Evolutionary conservation across 1,284 basidiomycete species (phyloP).

Genomic region (Puccinia hordei): DNA sequence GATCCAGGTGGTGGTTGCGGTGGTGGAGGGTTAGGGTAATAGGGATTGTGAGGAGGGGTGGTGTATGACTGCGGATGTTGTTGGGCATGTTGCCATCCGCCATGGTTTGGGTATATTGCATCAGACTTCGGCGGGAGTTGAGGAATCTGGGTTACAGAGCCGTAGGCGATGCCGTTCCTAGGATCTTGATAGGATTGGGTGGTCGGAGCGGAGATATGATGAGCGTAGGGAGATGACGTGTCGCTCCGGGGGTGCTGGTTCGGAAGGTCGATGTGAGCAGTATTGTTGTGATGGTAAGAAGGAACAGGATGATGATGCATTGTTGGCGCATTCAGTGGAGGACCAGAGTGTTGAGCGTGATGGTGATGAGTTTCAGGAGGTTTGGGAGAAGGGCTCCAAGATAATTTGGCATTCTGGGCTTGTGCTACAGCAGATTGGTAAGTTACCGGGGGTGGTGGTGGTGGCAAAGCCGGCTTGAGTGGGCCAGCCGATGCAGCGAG

Average conservation of each 20-base stretch:
- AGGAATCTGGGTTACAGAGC: not conserved
- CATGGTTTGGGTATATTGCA: not conserved
- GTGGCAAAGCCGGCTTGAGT: conserved; percentile 51
- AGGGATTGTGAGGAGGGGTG: not conserved
- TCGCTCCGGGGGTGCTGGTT: conserved; percentile 2
- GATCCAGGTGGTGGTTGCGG: not conserved
- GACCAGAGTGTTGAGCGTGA: conserved; percentile 16
- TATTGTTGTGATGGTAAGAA: conserved; percentile 8
- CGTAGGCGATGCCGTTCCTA: not conserved
- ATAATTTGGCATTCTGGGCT: conserved; percentile 46
- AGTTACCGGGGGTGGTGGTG: conserved; percentile 52
- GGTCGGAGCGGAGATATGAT: not conserved
- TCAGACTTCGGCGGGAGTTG: not conserved
- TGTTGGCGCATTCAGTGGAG: conserved; percentile 5
- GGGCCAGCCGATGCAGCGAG: conserved; percentile 1
- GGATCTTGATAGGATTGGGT: not conserved
- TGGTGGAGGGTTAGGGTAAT: not conserved
- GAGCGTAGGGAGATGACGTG: not conserved
- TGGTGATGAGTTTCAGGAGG: conserved; percentile 55
- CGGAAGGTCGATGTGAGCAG: conserved; percentile 3
- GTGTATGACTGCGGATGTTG: not conserved
- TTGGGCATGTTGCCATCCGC: conserved; percentile 1
- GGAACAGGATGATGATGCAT: not conserved
- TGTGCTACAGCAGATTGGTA: conserved; percentile 50
- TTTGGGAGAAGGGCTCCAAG: conserved; percentile 38